A percentile compares a stretch with the other conserved stretches of the same genome.
Evolutionary conservation across 306 rosid species (phyloP).

Genomic region (Sindora glabra): DNA sequence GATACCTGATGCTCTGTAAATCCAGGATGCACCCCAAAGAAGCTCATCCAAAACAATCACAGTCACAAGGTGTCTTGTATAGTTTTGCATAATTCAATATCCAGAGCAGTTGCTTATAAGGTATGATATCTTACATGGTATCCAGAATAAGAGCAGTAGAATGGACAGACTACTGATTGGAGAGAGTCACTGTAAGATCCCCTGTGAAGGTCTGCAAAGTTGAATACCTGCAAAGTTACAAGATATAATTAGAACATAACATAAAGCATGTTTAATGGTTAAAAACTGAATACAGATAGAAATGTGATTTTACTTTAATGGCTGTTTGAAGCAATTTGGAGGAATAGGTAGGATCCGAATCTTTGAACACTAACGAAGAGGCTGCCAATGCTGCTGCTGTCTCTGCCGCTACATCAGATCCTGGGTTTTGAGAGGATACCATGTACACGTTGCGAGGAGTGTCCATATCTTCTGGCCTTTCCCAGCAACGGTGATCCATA

Average conservation of each 20-base stretch:
- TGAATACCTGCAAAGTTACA: constrained; percentile 43
- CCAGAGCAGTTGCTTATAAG: no score
- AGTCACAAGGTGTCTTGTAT: not conserved
- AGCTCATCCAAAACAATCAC: constrained; percentile 64
- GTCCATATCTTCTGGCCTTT: constrained; percentile 95
- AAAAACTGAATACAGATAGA: not conserved
- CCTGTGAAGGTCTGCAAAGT: constrained; percentile 69
- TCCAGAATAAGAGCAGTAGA: constrained; percentile 90
- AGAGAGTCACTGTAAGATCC: constrained; percentile 81
- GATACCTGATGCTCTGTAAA: constrained; percentile 59
- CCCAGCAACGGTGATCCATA: constrained; percentile 80
- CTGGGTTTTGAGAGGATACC: constrained; percentile 66
- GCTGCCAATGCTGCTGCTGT: constrained; percentile 91
- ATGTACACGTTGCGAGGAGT: constrained; percentile 70
- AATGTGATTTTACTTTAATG: constrained; percentile 33
- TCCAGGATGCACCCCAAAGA: constrained; percentile 94
- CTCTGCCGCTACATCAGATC: constrained; percentile 87
- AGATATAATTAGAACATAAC: not conserved
- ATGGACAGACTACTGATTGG: constrained; percentile 68
- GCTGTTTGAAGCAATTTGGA: constrained; percentile 60
- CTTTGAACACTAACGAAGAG: constrained; percentile 69
- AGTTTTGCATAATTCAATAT: no score
- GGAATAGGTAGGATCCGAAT: constrained; percentile 63
- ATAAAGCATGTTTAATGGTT: not conserved
- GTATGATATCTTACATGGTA: constrained; percentile 44